Percentiles rank a stretch among this genome's conserved stretches.
phyloP scores from a whole-genome alignment of 2,329 filamentous ascomycete species.

The Trichoderma pleuroti region DNA sequence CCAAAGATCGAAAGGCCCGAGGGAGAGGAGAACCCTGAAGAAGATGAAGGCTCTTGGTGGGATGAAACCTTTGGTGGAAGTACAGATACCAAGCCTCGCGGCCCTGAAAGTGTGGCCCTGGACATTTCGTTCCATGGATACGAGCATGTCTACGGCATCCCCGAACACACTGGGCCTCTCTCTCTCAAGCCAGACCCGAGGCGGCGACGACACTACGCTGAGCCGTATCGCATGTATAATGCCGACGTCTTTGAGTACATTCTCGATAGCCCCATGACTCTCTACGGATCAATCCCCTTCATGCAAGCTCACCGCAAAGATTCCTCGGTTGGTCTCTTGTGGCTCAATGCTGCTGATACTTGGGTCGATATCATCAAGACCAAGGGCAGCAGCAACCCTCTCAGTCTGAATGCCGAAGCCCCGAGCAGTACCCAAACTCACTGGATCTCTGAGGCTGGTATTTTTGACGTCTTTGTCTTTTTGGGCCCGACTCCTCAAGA shows the following conservation, averaged over 20 bases:
- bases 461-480: conserved; percentile 92
- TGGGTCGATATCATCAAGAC: conserved; percentile 93
- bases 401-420: conserved; percentile 65
- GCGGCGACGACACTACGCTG: conserved; percentile 76
- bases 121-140: conserved; percentile 93
- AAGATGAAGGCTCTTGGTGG: conserved; percentile 92
- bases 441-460: conserved; percentile 91
- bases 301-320: conserved; percentile 96
- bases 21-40: conserved; percentile 51
- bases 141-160: conserved; percentile 88
- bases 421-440: conserved; percentile 83
- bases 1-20: conserved; percentile 69
- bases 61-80: conserved; percentile 94
- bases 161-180: conserved; percentile 84
- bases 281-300: conserved; percentile 95
- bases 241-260: conserved; percentile 97
- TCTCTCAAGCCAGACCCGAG: conserved; percentile 87
- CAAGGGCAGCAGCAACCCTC: conserved; percentile 68
- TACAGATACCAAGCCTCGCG: conserved; percentile 91
- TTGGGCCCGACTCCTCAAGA: conserved; percentile 83
- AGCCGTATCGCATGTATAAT: conserved; percentile 95
- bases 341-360: conserved; percentile 94
- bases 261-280: conserved; percentile 94
- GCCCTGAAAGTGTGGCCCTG: conserved; percentile 85
- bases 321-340: conserved; percentile 93